These are phyloP conservation scores for Nannochloropsis gaditana DNA, from an alignment of 108 stramenopile species.

Conservation along the genomic window DNA sequence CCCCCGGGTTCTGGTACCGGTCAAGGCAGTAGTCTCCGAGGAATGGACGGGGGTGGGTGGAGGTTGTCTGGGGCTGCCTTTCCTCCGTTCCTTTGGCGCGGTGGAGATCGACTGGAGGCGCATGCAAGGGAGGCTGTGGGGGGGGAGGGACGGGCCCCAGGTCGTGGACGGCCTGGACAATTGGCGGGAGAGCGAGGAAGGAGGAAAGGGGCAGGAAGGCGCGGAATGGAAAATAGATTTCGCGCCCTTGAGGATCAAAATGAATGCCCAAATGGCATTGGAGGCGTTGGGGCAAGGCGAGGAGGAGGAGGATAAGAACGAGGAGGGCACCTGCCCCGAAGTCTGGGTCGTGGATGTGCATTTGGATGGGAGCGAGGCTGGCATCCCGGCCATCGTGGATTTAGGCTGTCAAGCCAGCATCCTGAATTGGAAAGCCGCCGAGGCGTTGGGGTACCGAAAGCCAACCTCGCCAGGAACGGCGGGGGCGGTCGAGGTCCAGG, in stretches of 20 bases:
- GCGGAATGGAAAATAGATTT: neutral
- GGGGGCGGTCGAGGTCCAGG: neutral
- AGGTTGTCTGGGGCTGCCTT: neutral
- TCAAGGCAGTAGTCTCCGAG: neutral
- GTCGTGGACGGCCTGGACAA: neutral
- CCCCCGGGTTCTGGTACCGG: neutral
- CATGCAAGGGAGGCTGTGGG: neutral
- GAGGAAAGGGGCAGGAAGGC: neutral
- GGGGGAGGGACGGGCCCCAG: neutral
- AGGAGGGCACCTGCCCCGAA: neutral
- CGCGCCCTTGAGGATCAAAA: neutral
- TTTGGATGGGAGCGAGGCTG: neutral
- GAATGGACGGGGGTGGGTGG: neutral
- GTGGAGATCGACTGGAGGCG: slow-evolving; percentile 2
- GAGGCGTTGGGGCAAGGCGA: neutral
- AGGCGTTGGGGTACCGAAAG: neutral
- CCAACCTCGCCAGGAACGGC: neutral
- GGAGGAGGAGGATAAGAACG: neutral
- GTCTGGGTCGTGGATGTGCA: neutral
- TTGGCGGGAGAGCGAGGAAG: neutral
- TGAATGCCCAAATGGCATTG: neutral
- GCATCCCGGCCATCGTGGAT: neutral
- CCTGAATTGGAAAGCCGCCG: neutral
- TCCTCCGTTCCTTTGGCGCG: neutral
- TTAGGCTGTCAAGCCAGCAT: neutral